A percentile compares a stretch with the other conserved stretches of the same genome.
Evolutionary conservation across 306 rosid genomes (phyloP).

Genomic region (Ormosia semicastrata): DNA sequence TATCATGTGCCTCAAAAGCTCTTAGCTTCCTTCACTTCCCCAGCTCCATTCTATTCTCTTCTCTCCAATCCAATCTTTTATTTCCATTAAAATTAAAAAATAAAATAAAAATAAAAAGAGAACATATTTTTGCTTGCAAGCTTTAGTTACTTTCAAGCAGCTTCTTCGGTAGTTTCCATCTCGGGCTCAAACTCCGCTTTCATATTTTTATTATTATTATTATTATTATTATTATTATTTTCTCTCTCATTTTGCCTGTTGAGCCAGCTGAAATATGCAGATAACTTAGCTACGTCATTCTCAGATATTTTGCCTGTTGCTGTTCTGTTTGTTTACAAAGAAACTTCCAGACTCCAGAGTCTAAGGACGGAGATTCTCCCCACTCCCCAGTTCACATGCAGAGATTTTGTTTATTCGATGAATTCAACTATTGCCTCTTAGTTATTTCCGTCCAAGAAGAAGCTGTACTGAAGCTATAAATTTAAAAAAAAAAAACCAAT

Average conservation of each 20-base stretch:
- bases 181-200: not conserved
- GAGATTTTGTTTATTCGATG: constrained; percentile 26
- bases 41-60: not conserved
- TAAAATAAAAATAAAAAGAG: not conserved
- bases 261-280: not conserved
- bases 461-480: not conserved
- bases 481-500: not conserved
- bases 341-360: not conserved
- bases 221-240: not conserved
- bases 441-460: constrained; percentile 38
- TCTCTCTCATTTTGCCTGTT: not conserved
- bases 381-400: not conserved
- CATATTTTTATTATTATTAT: not conserved
- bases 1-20: constrained; percentile 6
- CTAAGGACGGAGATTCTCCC: constrained; percentile 21
- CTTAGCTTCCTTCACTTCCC: not conserved
- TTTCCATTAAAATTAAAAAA: not conserved
- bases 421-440: constrained; percentile 24
- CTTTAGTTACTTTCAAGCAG: not conserved
- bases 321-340: not conserved
- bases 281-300: not conserved
- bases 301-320: not conserved
- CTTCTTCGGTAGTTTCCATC: not conserved
- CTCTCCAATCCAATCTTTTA: not conserved
- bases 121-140: not conserved